phyloP scores from a whole-genome alignment of 2,329 filamentous ascomycete genomes.

The Scleromitrula shiraiana region DNA sequence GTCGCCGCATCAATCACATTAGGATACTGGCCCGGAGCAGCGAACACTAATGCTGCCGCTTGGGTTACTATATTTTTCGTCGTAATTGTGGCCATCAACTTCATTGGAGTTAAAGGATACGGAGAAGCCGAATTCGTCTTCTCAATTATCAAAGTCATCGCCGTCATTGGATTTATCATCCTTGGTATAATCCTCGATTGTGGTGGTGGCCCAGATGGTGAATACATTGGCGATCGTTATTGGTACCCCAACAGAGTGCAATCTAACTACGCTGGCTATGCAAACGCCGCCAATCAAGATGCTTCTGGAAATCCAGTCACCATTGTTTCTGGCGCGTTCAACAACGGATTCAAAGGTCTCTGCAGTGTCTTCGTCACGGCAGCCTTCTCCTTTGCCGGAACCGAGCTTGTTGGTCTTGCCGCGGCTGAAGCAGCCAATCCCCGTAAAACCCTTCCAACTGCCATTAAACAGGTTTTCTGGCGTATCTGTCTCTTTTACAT shows the following conservation, averaged over 20 bases:
- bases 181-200: conserved; percentile 52
- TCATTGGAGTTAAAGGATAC: conserved; percentile 82
- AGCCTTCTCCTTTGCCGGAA: conserved; percentile 44
- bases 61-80: conserved; percentile 79
- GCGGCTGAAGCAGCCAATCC: conserved; percentile 45
- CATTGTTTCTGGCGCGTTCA: conserved; percentile 32
- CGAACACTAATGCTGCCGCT: conserved; percentile 44
- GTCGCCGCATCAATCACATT: conserved; percentile 80
- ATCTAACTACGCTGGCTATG: conserved; percentile 35
- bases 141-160: conserved; percentile 71
- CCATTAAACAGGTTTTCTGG: conserved; percentile 48
- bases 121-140: conserved; percentile 86
- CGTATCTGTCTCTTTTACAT: conserved; percentile 46
- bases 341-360: conserved; percentile 43
- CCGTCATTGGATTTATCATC: conserved; percentile 57
- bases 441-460: conserved; percentile 39
- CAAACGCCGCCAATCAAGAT: conserved; percentile 4
- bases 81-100: conserved; percentile 70
- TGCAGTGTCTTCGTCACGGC: conserved; percentile 44
- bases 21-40: conserved; percentile 58
- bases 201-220: conserved; percentile 45
- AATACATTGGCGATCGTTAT: conserved; percentile 53
- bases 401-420: conserved; percentile 44
- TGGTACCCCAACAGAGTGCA: conserved; percentile 45
- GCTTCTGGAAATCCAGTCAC: conserved; percentile 2